phyloP scores from a whole-genome alignment of 2,329 filamentous ascomycete species.

The Cladosporium sp. region DNA sequence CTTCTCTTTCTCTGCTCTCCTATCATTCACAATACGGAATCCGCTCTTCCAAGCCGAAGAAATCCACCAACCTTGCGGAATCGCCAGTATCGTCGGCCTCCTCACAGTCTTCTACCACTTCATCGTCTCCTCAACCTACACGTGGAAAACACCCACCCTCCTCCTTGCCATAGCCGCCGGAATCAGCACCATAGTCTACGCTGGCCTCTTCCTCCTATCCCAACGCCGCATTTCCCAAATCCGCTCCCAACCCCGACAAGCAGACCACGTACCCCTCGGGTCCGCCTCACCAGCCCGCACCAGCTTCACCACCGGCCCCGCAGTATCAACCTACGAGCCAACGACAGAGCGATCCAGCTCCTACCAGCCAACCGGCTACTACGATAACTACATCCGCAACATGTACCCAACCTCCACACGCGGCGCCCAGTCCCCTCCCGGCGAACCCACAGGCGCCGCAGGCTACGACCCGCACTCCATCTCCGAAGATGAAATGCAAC shows the following conservation, averaged over 20 bases:
- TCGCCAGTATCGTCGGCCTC: conserved; percentile 44
- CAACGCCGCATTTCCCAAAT: conserved; percentile 11
- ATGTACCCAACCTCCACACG: conserved; percentile 39
- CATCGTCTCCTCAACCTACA: conserved; percentile 36
- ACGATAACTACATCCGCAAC: conserved; percentile 43
- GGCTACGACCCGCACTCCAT: conserved; percentile 31
- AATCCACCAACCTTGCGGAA: conserved; percentile 43
- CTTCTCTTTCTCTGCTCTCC: conserved; percentile 45
- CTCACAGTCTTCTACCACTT: conserved; percentile 48
- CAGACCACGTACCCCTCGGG: background rate
- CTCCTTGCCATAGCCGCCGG: conserved; percentile 38
- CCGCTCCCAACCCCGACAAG: conserved; percentile 8
- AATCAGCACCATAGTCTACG: conserved; percentile 40
- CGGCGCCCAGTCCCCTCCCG: conserved; percentile 14
- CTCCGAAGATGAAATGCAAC: conserved; percentile 47
- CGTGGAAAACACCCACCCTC: conserved; percentile 43
- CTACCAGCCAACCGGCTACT: conserved; percentile 37
- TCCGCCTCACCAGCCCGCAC: background rate
- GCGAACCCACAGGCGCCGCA: conserved; percentile 16
- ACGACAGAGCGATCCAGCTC: conserved; percentile 5
- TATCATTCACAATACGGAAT: conserved; percentile 45
- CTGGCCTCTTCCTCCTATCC: conserved; percentile 34
- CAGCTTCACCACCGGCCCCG: conserved; percentile 9
- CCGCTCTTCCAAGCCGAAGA: conserved; percentile 45
- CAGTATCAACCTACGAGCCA: conserved; percentile 11